A percentile compares a stretch with the other conserved stretches of the same genome.
Conservation (phyloP, 352 stramenopile species). For the Phytophthora fragariae region DNA sequence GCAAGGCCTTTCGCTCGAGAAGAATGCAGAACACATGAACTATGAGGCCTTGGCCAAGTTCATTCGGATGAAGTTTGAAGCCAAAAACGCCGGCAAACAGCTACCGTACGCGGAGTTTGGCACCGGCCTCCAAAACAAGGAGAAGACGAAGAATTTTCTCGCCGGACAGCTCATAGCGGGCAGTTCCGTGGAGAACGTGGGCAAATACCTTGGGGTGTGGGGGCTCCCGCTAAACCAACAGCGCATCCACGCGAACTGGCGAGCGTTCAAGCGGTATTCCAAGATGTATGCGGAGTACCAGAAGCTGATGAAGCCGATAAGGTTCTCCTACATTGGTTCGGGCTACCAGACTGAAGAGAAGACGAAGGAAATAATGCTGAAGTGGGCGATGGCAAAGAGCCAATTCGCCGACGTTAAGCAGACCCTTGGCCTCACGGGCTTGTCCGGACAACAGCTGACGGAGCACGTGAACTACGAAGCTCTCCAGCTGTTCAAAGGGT, state of each 20-base stretch:
- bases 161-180: not conserved
- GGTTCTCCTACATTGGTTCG: not conserved
- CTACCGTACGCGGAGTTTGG: not conserved
- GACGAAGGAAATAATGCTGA: not conserved
- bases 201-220: slow-evolving; percentile 1
- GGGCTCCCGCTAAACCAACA: not conserved
- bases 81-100: not conserved
- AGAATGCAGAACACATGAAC: not conserved
- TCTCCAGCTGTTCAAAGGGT: not conserved
- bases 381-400: not conserved
- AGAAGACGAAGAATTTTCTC: not conserved
- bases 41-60: not conserved
- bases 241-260: not conserved
- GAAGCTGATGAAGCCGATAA: not conserved
- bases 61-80: not conserved
- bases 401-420: not conserved
- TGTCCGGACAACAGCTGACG: not conserved
- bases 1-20: not conserved
- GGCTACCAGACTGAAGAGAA: not conserved
- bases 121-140: not conserved
- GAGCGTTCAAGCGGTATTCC: slow-evolving; percentile 9
- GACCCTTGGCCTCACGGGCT: not conserved
- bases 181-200: not conserved
- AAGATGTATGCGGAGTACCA: not conserved
- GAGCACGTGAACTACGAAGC: slow-evolving; percentile 4